Evolutionary conservation across 352 stramenopile genomes (phyloP).

Genomic region (Pythium phragmiticola): DNA sequence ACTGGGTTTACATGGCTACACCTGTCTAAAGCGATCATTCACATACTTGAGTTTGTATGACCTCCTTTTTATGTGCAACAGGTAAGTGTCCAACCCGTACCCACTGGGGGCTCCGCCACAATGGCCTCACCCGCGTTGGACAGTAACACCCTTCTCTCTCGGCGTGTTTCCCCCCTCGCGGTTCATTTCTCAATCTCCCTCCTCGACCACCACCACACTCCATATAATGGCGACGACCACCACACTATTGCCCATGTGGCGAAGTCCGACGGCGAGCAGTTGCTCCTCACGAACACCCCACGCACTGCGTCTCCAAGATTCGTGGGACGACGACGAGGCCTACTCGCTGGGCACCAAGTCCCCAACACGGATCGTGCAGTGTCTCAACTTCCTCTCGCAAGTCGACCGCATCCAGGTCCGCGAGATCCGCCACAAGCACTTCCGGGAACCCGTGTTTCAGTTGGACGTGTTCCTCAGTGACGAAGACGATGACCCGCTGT

Average conservation of each 20-base stretch:
- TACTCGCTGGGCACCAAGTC: conserved; percentile 5
- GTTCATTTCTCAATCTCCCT: conserved; percentile 6
- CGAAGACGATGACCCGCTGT: background rate
- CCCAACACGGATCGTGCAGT: conserved; percentile 18
- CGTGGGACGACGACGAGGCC: conserved; percentile 22
- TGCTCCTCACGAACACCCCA: background rate
- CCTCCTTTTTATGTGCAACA: too few relatives aligned
- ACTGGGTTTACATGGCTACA: too few relatives aligned
- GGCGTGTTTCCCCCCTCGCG: too few relatives aligned
- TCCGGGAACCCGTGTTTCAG: conserved; percentile 15
- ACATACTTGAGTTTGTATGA: too few relatives aligned
- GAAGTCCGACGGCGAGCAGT: conserved; percentile 20
- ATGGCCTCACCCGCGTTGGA: too few relatives aligned
- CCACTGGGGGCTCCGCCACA: too few relatives aligned
- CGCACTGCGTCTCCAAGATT: conserved; percentile 1
- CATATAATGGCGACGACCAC: background rate
- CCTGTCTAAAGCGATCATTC: too few relatives aligned
- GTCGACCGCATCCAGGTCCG: conserved; percentile 18
- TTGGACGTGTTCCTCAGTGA: conserved; percentile 24
- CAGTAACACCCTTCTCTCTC: too few relatives aligned
- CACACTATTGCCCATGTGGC: conserved; percentile 25
- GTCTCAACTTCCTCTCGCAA: conserved; percentile 27
- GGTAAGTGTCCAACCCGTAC: too few relatives aligned
- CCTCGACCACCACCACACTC: background rate
- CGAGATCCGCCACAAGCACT: conserved; percentile 5